phyloP scores from a whole-genome alignment of 768 basidiomycete species.

The Tricholoma sp. region DNA sequence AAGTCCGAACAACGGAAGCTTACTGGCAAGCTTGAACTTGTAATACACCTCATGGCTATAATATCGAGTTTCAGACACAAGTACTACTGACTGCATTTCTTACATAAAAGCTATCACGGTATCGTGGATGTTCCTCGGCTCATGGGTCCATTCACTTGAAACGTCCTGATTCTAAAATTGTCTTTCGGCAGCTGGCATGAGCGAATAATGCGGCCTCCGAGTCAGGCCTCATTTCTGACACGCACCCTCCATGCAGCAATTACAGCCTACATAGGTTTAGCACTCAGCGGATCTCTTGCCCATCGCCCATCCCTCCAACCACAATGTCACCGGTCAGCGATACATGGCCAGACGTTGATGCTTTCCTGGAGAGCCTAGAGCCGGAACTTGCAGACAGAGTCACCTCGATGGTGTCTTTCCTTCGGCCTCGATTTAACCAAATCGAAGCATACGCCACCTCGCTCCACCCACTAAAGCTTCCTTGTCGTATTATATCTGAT shows the following conservation, averaged over 20 bases:
- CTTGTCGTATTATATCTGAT: conserved; percentile 27
- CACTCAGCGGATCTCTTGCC: background rate
- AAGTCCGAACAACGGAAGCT: too few relatives aligned
- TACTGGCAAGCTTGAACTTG: too few relatives aligned
- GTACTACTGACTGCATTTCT: too few relatives aligned
- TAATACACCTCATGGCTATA: too few relatives aligned
- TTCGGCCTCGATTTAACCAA: conserved; percentile 24
- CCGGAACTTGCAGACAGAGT: conserved; percentile 29
- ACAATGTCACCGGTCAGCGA: conserved; percentile 29
- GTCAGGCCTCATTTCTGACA: background rate
- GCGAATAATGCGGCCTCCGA: background rate
- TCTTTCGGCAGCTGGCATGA: background rate
- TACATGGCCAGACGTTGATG: conserved; percentile 33
- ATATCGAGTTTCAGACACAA: too few relatives aligned
- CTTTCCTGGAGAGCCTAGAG: conserved; percentile 31
- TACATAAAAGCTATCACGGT: too few relatives aligned
- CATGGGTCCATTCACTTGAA: background rate
- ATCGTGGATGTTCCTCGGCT: too few relatives aligned
- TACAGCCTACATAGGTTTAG: background rate
- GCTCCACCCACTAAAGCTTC: conserved; percentile 25
- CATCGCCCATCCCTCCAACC: background rate
- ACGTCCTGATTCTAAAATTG: background rate
- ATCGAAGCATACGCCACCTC: conserved; percentile 32
- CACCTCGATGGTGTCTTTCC: conserved; percentile 30
- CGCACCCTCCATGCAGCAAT: background rate